These are phyloP conservation scores for Fraxinus ornus DNA, from an alignment of 305 asterid species.

Conservation along the genomic window DNA sequence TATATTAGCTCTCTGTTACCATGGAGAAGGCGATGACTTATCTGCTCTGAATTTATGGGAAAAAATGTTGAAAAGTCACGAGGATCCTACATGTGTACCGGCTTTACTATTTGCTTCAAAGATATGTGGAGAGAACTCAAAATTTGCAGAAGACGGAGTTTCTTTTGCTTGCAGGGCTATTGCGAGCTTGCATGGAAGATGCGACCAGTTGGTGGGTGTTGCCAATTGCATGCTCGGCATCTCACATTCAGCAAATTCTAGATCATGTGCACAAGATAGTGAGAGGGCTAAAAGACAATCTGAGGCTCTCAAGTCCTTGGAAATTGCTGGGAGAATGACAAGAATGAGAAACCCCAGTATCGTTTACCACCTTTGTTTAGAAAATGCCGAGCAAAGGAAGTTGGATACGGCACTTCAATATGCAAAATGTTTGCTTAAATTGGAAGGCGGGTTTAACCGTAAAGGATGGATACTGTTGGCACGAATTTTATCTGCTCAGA, in stretches of 20 bases:
- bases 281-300: constrained; percentile 57
- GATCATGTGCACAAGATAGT: constrained; percentile 39
- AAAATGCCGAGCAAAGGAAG: constrained; percentile 88
- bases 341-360: constrained; percentile 55
- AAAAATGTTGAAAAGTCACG: constrained; percentile 45
- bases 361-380: constrained; percentile 66
- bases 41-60: constrained; percentile 66
- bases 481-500: constrained; percentile 80
- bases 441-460: constrained; percentile 70
- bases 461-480: constrained; percentile 71
- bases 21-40: constrained; percentile 63
- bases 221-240: constrained; percentile 66
- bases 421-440: constrained; percentile 52
- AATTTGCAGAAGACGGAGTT: constrained; percentile 55
- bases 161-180: constrained; percentile 60
- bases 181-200: constrained; percentile 46
- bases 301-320: constrained; percentile 65
- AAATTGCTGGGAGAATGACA: constrained; percentile 65
- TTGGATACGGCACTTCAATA: constrained; percentile 64
- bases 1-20: constrained; percentile 74
- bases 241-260: constrained; percentile 55
- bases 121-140: constrained; percentile 50
- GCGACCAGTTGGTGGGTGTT: constrained; percentile 56
- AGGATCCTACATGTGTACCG: constrained; percentile 38
- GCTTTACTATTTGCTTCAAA: constrained; percentile 68